Conservation (phyloP, 2,329 filamentous ascomycete species). For the Coleophoma cylindrospora region DNA sequence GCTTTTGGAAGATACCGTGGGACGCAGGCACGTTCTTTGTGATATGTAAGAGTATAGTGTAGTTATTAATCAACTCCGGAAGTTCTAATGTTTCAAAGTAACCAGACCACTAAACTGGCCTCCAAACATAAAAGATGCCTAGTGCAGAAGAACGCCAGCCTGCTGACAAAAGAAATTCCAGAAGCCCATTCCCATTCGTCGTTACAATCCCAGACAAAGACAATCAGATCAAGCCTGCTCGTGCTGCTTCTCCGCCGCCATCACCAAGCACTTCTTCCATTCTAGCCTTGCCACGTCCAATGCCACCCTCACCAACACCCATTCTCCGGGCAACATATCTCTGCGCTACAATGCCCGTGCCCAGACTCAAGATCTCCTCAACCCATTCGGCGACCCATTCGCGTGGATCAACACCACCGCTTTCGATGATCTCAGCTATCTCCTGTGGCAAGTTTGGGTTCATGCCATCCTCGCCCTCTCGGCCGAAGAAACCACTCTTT, state of each 20-base stretch:
- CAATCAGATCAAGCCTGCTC: slow-evolving; percentile 42
- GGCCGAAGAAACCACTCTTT: slow-evolving; percentile 25
- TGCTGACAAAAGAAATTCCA: too few relatives aligned
- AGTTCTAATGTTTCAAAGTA: too few relatives aligned
- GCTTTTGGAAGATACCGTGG: too few relatives aligned
- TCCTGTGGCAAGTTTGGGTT: slow-evolving; percentile 65
- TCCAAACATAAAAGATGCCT: too few relatives aligned
- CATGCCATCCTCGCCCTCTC: slow-evolving; percentile 41
- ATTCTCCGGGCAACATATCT: slow-evolving; percentile 91
- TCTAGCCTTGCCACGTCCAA: slow-evolving; percentile 57
- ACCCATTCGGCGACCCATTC: slow-evolving; percentile 99
- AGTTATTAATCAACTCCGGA: too few relatives aligned
- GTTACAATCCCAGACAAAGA: neutral
- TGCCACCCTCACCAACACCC: slow-evolving; percentile 82
- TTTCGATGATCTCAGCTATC: slow-evolving; percentile 78
- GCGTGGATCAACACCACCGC: slow-evolving; percentile 75
- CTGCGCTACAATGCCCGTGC: slow-evolving; percentile 84
- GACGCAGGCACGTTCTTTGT: too few relatives aligned
- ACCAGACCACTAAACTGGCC: too few relatives aligned
- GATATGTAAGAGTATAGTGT: too few relatives aligned
- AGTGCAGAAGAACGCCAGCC: too few relatives aligned
- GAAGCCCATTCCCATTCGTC: neutral
- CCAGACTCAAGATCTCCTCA: slow-evolving; percentile 75
- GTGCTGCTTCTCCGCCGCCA: slow-evolving; percentile 53
- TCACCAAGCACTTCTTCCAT: slow-evolving; percentile 51